Conservation (phyloP, 768 basidiomycete genomes). For the Tulasnella calospora region DNA sequence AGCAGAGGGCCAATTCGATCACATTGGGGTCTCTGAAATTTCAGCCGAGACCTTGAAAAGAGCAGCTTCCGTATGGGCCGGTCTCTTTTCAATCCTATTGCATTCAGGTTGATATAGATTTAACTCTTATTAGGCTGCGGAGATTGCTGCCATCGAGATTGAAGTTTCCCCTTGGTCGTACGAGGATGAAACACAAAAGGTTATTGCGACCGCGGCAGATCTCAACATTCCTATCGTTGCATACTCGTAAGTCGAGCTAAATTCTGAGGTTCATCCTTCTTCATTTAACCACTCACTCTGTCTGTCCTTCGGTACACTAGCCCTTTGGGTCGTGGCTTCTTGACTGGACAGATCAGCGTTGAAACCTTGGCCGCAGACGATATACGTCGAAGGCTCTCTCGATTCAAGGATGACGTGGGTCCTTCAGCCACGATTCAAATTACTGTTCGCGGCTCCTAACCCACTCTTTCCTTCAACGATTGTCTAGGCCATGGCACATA, state of each 20-base stretch:
- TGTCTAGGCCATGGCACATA: conserved; percentile 35
- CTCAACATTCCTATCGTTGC: conserved; percentile 55
- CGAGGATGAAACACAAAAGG: conserved; percentile 33
- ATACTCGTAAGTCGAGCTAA: conserved; percentile 44
- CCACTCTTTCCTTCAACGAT: not conserved
- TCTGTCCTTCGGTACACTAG: not conserved
- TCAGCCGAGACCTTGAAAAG: conserved; percentile 46
- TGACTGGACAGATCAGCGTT: conserved; percentile 35
- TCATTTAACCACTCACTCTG: not conserved
- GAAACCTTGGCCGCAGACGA: conserved; percentile 39
- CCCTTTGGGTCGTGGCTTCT: conserved; percentile 32
- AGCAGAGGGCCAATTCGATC: conserved; percentile 53
- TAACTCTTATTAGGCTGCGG: conserved; percentile 24
- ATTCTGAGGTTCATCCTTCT: not conserved
- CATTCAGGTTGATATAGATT: not conserved
- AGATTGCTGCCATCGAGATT: conserved; percentile 48
- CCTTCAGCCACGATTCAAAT: conserved; percentile 40
- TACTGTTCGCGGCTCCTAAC: conserved; percentile 37
- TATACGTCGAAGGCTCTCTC: conserved; percentile 32
- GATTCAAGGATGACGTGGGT: conserved; percentile 34
- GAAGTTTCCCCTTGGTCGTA: conserved; percentile 50
- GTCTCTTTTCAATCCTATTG: too few relatives aligned
- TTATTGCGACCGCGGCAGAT: conserved; percentile 52
- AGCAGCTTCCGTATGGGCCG: conserved; percentile 35
- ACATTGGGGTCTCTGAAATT: conserved; percentile 58